Evolutionary conservation across 768 basidiomycete species (phyloP), one percentile per base, ranked within the genome.

Genomic region (Plicaturopsis crispa): DNA sequence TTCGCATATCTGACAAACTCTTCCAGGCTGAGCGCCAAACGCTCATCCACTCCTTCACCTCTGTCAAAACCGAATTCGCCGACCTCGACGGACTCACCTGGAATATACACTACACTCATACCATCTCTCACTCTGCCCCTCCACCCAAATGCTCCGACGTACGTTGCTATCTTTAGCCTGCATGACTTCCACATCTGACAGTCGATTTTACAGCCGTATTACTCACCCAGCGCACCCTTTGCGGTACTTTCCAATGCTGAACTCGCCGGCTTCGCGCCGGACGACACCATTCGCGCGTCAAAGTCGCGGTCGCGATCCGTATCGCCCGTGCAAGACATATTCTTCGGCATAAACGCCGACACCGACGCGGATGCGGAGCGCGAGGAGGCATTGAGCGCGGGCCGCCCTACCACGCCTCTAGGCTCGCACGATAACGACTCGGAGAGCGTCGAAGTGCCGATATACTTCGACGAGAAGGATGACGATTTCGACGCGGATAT

Each of bases 71-170:
- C 6, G 77, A 80, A 45, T 80, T 78, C 48, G 62, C 65, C 39
- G 78, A 80, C 52, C 64, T 80, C 12, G 78, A 80, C 39, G 78
- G 78, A 1, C 55, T 75, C 24, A 63, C 67, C 24, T 75, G 75
- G 76, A 38, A 38, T n/a, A 38, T 28, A 5, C 14, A 1, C 16
- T 38, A 14, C 43, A 1, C 6, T 19, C 8, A 23, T 17, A 4
- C 24, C 36, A 16, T 22, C 21, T n/a, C 24, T 10, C 36, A 28
- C 12, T 12, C n/a, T 35, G 19, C 18, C n/a, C 14, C 36, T n/a
- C 36, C 24, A 38, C 23, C 34, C 18, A 6, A 11, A 23, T 14
- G 13, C 36, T 38, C 24, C 35, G 7, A 35, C 14, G 17, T 23
- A 35, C 20, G 24, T 35, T 38, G 36, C 30, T 35, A 35, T 35